A percentile compares a stretch with the other conserved stretches of the same genome.
These are phyloP conservation scores for Aegilops umbellulata DNA, from an alignment of 176 grass and related monocot species.

Conservation along the genomic window DNA sequence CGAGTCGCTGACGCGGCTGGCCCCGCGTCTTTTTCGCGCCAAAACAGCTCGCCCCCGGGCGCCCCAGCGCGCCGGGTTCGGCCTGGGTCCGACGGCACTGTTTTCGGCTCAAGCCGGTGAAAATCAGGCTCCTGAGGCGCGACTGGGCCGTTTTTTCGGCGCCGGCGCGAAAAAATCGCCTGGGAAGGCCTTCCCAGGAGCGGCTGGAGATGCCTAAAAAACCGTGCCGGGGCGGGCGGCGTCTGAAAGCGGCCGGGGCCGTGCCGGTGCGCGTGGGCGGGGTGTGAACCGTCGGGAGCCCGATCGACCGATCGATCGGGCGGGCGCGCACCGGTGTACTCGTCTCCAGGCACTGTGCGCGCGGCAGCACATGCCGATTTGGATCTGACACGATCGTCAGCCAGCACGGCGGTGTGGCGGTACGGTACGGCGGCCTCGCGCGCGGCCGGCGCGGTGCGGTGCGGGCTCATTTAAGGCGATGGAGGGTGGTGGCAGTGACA, in stretches of 20 bases:
- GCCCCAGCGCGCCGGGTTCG: no score
- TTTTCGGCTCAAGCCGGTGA: no score
- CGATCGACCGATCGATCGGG: not conserved
- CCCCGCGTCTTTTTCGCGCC: no score
- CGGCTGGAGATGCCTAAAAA: no score
- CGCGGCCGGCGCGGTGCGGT: conserved; percentile 10
- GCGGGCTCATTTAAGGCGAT: not conserved
- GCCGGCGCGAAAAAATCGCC: no score
- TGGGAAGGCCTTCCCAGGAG: no score
- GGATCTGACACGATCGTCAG: not conserved
- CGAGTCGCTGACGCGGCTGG: no score
- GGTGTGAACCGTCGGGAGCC: not conserved
- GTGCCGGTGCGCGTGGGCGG: not conserved
- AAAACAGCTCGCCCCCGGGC: no score
- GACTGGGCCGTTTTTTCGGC: no score
- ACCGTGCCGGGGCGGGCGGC: not conserved
- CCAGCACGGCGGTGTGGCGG: not conserved
- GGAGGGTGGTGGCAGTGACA: not conserved
- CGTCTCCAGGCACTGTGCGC: not conserved
- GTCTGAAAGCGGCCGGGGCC: conserved; percentile 20
- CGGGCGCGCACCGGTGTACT: not conserved
- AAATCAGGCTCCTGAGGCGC: no score
- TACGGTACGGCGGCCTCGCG: not conserved
- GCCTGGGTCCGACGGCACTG: no score
- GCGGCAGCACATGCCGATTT: not conserved